Evolutionary conservation across 192 early-diverging fungal species (phyloP).

Genomic region (Backusella morwellensis): DNA sequence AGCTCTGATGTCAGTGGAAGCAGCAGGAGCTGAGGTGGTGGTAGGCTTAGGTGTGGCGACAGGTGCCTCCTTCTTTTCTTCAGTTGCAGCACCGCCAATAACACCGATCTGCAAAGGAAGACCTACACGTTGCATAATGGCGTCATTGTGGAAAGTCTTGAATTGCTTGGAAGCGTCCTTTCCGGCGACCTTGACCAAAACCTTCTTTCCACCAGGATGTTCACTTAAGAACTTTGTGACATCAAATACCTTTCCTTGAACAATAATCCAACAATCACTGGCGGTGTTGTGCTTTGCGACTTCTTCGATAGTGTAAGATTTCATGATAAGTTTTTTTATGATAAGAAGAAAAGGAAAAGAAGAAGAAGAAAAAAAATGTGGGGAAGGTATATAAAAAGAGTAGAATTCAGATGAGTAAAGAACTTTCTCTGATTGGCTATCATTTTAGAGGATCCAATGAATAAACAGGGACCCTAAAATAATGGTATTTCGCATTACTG

Average conservation of each 20-base stretch:
- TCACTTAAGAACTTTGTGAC: conserved; percentile 68
- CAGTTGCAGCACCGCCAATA: conserved; percentile 10
- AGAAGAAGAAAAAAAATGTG: background rate
- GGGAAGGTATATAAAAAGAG: background rate
- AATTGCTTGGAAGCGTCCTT: conserved; percentile 82
- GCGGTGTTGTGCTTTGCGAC: conserved; percentile 65
- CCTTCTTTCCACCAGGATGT: conserved; percentile 94
- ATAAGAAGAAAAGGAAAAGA: background rate
- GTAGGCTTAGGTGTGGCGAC: background rate
- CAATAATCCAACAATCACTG: conserved; percentile 78
- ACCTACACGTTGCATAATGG: conserved; percentile 34
- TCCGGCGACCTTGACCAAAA: conserved; percentile 80
- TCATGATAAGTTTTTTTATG: conserved; percentile 14
- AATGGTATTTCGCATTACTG: background rate
- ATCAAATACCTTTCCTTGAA: conserved; percentile 74
- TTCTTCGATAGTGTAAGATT: conserved; percentile 56
- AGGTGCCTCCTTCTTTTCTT: background rate
- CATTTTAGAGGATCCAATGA: background rate
- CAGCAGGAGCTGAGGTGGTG: background rate
- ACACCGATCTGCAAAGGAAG: conserved; percentile 34
- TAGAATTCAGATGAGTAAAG: conserved; percentile 12
- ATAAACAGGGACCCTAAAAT: conserved; percentile 4
- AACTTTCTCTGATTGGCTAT: background rate
- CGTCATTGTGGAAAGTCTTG: conserved; percentile 62
- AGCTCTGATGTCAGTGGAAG: background rate